phyloP scores from a whole-genome alignment of 768 basidiomycete genomes.

The Cystobasidium onofrii region DNA sequence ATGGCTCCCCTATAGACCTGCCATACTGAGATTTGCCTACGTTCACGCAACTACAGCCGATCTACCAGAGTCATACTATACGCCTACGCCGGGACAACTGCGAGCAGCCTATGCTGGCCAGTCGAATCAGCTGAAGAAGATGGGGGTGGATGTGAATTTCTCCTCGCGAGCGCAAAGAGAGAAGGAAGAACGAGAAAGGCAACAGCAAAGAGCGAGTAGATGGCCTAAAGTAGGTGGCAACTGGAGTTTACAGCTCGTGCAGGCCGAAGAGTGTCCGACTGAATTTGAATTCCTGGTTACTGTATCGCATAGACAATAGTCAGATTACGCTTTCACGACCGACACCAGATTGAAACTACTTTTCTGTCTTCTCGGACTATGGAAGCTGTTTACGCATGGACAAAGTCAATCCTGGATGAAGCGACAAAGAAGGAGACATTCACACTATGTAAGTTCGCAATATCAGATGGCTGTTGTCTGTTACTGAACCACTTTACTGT shows the following conservation, averaged over 20 bases:
- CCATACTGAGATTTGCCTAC: no score
- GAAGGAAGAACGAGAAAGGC: conserved; percentile 23
- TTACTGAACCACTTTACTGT: no score
- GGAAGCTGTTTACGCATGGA: conserved; percentile 73
- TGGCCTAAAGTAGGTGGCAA: conserved; percentile 27
- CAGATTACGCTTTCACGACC: conserved; percentile 69
- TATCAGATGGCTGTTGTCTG: no score
- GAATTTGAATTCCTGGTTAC: background rate
- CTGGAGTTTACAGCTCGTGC: no score
- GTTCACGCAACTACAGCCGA: conserved; percentile 23
- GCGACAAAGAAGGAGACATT: conserved; percentile 74
- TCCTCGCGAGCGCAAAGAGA: conserved; percentile 3
- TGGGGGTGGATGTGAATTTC: conserved; percentile 23
- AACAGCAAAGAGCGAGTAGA: conserved; percentile 1
- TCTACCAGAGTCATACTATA: conserved; percentile 29
- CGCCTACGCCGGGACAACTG: conserved; percentile 29
- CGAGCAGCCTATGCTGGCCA: conserved; percentile 19
- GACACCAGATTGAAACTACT: conserved; percentile 66
- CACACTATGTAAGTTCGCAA: conserved; percentile 62
- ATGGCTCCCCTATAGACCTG: no score
- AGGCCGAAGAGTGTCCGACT: background rate
- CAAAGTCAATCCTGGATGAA: conserved; percentile 61
- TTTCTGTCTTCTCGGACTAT: conserved; percentile 76
- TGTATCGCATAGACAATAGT: conserved; percentile 60
- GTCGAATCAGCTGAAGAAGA: conserved; percentile 3